Conservation (phyloP, 768 basidiomycete genomes). For the Kwoniella botswanensis region DNA sequence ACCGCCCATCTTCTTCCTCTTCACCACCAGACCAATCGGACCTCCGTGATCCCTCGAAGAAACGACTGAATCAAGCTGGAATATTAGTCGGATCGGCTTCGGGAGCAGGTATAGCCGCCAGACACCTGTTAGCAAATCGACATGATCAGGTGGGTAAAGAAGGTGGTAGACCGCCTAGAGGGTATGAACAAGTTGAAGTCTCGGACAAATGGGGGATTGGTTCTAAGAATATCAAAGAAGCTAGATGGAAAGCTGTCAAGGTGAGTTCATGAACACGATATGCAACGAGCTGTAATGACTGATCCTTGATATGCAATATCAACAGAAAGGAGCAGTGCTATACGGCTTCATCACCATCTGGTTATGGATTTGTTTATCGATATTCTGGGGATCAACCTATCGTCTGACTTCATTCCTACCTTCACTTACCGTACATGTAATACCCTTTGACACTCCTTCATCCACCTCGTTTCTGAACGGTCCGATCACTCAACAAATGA, state of each 20-base stretch:
- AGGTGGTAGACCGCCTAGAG: slow-evolving; percentile 20
- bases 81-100: slow-evolving; percentile 18
- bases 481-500: slow-evolving; percentile 39
- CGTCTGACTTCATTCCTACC: slow-evolving; percentile 37
- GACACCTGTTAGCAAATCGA: slow-evolving; percentile 11
- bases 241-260: slow-evolving; percentile 25
- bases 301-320: neutral
- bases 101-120: slow-evolving; percentile 25
- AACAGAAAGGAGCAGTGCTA: slow-evolving; percentile 25
- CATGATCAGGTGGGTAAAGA: neutral
- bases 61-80: slow-evolving; percentile 19
- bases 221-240: slow-evolving; percentile 20
- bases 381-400: slow-evolving; percentile 52
- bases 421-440: slow-evolving; percentile 46
- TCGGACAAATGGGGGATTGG: slow-evolving; percentile 20
- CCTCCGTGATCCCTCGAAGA: slow-evolving; percentile 17
- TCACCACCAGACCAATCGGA: neutral
- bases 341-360: slow-evolving; percentile 35
- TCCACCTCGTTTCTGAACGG: slow-evolving; percentile 41
- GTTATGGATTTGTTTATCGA: slow-evolving; percentile 44
- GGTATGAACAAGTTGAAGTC: slow-evolving; percentile 14
- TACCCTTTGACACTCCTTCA: slow-evolving; percentile 52
- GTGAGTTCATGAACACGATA: too few relatives aligned
- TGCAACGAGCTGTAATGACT: too few relatives aligned
- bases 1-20: slow-evolving; percentile 4